phyloP scores from a whole-genome alignment of 306 rosid genomes.

The Prunus dulcis region DNA sequence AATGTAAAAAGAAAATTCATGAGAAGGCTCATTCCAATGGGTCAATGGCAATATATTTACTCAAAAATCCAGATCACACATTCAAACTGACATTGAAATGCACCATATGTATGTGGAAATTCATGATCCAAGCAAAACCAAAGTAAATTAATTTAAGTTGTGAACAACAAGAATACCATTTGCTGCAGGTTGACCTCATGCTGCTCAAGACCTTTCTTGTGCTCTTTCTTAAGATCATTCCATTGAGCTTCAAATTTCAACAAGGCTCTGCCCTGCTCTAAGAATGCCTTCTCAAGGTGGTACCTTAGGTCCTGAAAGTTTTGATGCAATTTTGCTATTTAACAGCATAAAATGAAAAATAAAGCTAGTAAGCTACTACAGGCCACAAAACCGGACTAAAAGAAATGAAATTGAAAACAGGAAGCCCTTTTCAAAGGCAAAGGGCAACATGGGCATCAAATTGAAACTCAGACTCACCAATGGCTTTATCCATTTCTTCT shows the following conservation, averaged over 20 bases:
- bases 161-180: not conserved
- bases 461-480: slow-evolving; percentile 13
- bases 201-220: slow-evolving; percentile 7
- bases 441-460: not conserved
- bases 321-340: slow-evolving; percentile 26
- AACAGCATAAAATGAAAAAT: slow-evolving; percentile 11
- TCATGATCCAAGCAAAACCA: not conserved
- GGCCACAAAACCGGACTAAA: not conserved
- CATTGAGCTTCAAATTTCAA: slow-evolving; percentile 21
- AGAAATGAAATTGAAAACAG: not conserved
- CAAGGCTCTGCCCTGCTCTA: slow-evolving; percentile 20
- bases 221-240: slow-evolving; percentile 16
- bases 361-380: slow-evolving; percentile 20
- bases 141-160: not conserved
- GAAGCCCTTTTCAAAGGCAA: not conserved
- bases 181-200: slow-evolving; percentile 5
- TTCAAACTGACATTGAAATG: not conserved
- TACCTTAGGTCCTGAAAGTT: slow-evolving; percentile 20
- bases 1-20: not conserved
- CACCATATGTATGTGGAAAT: not conserved
- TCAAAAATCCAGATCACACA: not conserved
- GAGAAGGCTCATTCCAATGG: not conserved
- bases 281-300: slow-evolving; percentile 21
- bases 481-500: slow-evolving; percentile 17
- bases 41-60: not conserved